Base-by-base conservation (phyloP, 805 yeast genomes). In the Starmerella ratchasimensis region DNA sequence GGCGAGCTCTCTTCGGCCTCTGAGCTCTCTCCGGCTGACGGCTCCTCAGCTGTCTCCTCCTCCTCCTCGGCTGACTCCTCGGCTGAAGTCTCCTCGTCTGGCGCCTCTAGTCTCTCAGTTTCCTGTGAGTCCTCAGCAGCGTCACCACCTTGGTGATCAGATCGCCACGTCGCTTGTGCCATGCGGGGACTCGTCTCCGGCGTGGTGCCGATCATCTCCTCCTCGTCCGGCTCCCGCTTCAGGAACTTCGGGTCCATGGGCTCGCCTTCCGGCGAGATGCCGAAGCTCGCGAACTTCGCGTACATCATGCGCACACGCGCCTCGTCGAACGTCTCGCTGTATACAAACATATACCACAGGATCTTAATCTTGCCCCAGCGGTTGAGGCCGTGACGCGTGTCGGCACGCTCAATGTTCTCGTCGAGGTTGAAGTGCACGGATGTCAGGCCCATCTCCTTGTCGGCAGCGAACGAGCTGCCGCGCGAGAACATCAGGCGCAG, bases 181-280 rank as follows among this genome's bases (percentile, higher is more conserved):
- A n/a, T n/a, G n/a, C n/a, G n/a, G n/a, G n/a, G n/a, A n/a, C n/a
- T n/a, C n/a, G n/a, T n/a, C n/a, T n/a, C n/a, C n/a, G n/a, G n/a
- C n/a, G n/a, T n/a, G n/a, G n/a, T n/a, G n/a, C n/a, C n/a, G n/a
- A n/a, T n/a, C n/a, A n/a, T n/a, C n/a, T n/a, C n/a, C n/a, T n/a
- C n/a, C n/a, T n/a, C n/a, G n/a, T n/a, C n/a, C n/a, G n/a, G n/a
- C n/a, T n/a, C n/a, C n/a, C n/a, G n/a, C n/a, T n/a, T n/a, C n/a
- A 76, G 71, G 1, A 77, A 68, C 45, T 68, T 71, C 1, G 84
- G 81, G 45, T 78, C 86, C 28, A 63, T 45, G 0, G 86, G 86
- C 34, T 69, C 56, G 0, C 88, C 88, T 53, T 76, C 76, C 0
- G 71, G 65, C 2, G 69, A 77, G 29, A 80, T 72, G 9, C 64